Base-by-base conservation (phyloP, 208 protist species). In the Wallacemonas sp. region DNA sequence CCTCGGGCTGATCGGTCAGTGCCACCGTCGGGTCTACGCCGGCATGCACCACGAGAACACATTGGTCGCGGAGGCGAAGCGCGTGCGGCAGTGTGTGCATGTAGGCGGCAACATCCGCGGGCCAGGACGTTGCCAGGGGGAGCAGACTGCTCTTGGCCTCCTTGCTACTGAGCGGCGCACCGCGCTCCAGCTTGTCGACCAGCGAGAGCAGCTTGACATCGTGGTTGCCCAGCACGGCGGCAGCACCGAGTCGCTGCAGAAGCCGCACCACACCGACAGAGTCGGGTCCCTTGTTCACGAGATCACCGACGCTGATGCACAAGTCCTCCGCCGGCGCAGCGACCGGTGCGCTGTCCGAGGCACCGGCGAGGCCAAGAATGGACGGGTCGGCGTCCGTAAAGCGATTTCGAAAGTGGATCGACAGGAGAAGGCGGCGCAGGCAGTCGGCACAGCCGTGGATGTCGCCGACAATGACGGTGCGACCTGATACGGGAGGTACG, bases 211-310 rank as follows among this genome's bases (percentile, higher is more conserved):
- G 32, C 65, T 76, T 82, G 23, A 62, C 42, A 59, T 96, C 91
- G 72, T 94, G 87, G 65, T 96, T 96, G 31, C 87, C 91, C 3
- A 91, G 42, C 18, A 93, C 87, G 7, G 73, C 79, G 11, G 73
- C 65, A 1, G 91, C 91, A 11, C 86, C 84, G 22, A 91, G 70
- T 16, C 64, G 71, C 32, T 61, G 80, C 57, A 88, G 49, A 16
- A 75, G 66, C 3, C 79, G 76, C 44, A 93, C 72, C n/a, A 83
- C 80, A 3, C 74, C 91, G 46, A 76, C 75, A 16, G 88, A 93
- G 46, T 92, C 76, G 2, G 84, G 84, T 0, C 91, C 91, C 61
- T 96, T 96, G 72, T 90, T 92, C 26, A 96, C 76, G 12, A 96
- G 36, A 57, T 94, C 91, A 3, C 88, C 91, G 20, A 87, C 79